Conservation (phyloP, 1,284 basidiomycete species). For the Cryptococcus hybrid region DNA sequence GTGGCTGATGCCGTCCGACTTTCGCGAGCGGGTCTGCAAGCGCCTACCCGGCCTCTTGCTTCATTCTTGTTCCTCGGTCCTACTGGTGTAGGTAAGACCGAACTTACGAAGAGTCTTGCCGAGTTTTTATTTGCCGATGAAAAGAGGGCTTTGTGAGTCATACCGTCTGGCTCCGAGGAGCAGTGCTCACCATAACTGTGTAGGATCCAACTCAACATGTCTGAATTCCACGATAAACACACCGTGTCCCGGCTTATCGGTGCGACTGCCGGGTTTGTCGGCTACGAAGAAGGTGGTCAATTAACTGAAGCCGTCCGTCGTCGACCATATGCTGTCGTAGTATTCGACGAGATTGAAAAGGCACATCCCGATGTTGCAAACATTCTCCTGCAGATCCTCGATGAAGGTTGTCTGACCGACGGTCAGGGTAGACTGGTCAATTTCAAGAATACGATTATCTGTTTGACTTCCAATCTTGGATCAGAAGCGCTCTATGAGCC, state of each 20-base stretch:
- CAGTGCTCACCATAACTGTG: neutral
- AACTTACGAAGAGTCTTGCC: slow-evolving; percentile 82
- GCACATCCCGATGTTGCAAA: slow-evolving; percentile 87
- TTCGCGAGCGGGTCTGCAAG: slow-evolving; percentile 83
- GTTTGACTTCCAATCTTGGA: slow-evolving; percentile 92
- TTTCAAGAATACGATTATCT: slow-evolving; percentile 77
- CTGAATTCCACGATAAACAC: slow-evolving; percentile 87
- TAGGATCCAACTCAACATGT: slow-evolving; percentile 89
- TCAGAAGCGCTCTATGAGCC: slow-evolving; percentile 68
- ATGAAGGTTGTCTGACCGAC: slow-evolving; percentile 87
- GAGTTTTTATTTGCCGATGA: slow-evolving; percentile 86
- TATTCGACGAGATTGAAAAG: slow-evolving; percentile 81
- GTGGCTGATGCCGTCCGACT: slow-evolving; percentile 86
- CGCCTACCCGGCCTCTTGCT: slow-evolving; percentile 80
- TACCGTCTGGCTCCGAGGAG: neutral
- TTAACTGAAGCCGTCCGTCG: slow-evolving; percentile 83
- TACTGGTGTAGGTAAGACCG: slow-evolving; percentile 73
- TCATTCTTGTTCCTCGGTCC: slow-evolving; percentile 88
- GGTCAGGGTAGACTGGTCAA: slow-evolving; percentile 44
- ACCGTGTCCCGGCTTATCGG: slow-evolving; percentile 87
- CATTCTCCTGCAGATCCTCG: slow-evolving; percentile 87
- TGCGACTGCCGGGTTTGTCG: slow-evolving; percentile 88
- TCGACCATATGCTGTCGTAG: slow-evolving; percentile 56
- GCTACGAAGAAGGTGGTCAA: slow-evolving; percentile 80
- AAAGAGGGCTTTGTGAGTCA: slow-evolving; percentile 68